phyloP scores from a whole-genome alignment of 2,329 filamentous ascomycete species.

The Capronia americana region DNA sequence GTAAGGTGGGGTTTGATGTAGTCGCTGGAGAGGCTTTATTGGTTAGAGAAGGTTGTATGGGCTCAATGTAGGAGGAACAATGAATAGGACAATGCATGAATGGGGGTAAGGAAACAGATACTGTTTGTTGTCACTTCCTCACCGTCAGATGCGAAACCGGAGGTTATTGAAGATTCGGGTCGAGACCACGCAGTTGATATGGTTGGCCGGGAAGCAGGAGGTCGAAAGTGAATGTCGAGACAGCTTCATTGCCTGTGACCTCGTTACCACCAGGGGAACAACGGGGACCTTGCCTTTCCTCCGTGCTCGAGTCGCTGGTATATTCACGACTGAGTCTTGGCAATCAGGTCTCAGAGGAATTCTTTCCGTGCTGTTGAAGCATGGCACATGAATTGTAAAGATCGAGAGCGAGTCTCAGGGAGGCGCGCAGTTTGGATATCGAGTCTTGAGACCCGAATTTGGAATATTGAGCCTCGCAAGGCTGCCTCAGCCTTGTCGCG shows the following conservation, averaged over 20 bases:
- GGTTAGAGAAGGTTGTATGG: not conserved
- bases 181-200: not conserved
- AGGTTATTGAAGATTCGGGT: conserved; percentile 3
- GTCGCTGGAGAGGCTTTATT: not conserved
- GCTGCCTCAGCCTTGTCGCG: not conserved
- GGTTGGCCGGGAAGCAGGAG: conserved; percentile 8
- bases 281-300: not conserved
- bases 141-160: conserved; percentile 5
- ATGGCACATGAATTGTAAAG: not conserved
- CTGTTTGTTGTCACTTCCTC: conserved; percentile 4
- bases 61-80: not conserved
- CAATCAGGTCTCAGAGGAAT: not conserved
- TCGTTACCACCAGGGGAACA: not conserved
- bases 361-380: not conserved
- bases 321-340: conserved; percentile 4
- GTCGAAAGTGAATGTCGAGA: conserved; percentile 1
- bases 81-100: not conserved
- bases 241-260: not conserved
- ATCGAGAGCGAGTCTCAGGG: not conserved
- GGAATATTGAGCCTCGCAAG: not conserved
- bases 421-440: not conserved
- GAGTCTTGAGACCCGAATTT: not conserved
- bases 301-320: not conserved
- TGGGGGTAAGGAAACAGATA: not conserved
- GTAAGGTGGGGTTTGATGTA: not conserved